Evolutionary conservation across 805 yeast genomes (phyloP), one percentile per base, ranked within the genome.

Genomic region (Yarrowia phangngaensis): DNA sequence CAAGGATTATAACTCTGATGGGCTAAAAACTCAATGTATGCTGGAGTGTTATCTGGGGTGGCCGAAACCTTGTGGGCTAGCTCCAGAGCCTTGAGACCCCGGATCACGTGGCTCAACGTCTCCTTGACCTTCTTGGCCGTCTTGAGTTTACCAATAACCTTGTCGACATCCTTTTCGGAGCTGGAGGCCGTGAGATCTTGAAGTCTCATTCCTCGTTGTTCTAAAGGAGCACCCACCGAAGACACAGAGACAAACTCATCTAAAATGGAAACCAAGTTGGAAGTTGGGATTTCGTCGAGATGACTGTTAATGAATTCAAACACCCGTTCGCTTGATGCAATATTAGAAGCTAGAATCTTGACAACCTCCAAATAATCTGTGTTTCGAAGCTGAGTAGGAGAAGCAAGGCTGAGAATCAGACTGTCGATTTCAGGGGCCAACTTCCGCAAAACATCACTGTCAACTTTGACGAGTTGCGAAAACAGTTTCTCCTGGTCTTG

Each of bases 1-100:
- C 95, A 85, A 14, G 95, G 95, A 58, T 88, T 88, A 61, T 83
- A 74, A 61, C 95, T 84, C 62, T 89, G 96, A 58, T 84, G 90
- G 0, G 92, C 87, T 48, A 88, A 70, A 0, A 94, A 94, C 60
- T 86, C 90, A 20, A 84, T 70, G 53, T 85, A 69, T 1, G 95
- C 82, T 55, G 48, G 4, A 4, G 35, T 29, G 35, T 41, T 6
- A 5, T n/a, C n/a, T n/a, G 17, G 43, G 2, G 24, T 19, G 11
- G 32, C 17, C 1, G 45, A 31, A 7, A 35, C 29, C 35, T 40
- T 28, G 27, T 29, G 48, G 8, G 35, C 35, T 4, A 41, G 28
- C 8, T 15, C 22, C 8, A 41, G 35, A 6, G 48, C 48, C 48
- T 29, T 6, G 6, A 41, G 48, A 20, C 48, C 48, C 15, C 35